Percentiles rank a stretch among this genome's conserved stretches.
Evolutionary conservation across 768 basidiomycete species (phyloP).

Genomic region (Polyporus arcularius): DNA sequence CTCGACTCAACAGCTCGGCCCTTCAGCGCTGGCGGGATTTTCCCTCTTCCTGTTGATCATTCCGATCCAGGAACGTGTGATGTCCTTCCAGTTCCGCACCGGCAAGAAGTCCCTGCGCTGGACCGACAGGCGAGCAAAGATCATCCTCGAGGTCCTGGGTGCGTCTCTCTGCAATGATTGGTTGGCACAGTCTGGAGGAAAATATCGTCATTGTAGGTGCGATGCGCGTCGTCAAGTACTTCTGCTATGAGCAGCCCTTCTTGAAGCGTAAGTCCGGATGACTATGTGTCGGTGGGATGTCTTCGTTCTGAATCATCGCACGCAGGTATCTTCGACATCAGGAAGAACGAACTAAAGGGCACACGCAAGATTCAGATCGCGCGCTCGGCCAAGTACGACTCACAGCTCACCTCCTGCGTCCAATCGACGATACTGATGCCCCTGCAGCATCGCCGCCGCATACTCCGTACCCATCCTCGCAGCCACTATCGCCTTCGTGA

Average conservation of each 20-base stretch:
- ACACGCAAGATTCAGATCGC: conserved; percentile 59
- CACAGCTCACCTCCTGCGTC: not conserved
- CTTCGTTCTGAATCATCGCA: not conserved
- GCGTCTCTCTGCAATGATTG: conserved; percentile 14
- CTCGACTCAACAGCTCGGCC: conserved; percentile 50
- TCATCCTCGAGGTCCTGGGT: conserved; percentile 67
- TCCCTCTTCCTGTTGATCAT: conserved; percentile 62
- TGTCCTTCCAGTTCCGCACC: conserved; percentile 56
- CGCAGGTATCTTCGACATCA: conserved; percentile 54
- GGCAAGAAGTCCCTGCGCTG: conserved; percentile 58
- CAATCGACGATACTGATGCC: conserved; percentile 11
- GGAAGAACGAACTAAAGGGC: conserved; percentile 56
- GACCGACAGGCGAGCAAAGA: conserved; percentile 64
- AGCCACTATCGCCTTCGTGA: conserved; percentile 65
- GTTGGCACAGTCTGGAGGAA: not conserved
- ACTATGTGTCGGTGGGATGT: not conserved
- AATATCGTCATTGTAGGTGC: conserved; percentile 38
- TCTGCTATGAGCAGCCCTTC: conserved; percentile 72
- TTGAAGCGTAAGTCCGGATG: conserved; percentile 48
- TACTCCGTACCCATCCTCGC: conserved; percentile 64
- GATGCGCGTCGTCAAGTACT: conserved; percentile 78
- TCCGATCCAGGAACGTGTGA: conserved; percentile 64
- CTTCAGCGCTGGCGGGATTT: conserved; percentile 72
- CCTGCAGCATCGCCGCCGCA: conserved; percentile 49
- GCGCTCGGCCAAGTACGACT: conserved; percentile 59